Evolutionary conservation across 495 filamentous ascomycete species (phyloP).

Genomic region (Lophium mytilinum): DNA sequence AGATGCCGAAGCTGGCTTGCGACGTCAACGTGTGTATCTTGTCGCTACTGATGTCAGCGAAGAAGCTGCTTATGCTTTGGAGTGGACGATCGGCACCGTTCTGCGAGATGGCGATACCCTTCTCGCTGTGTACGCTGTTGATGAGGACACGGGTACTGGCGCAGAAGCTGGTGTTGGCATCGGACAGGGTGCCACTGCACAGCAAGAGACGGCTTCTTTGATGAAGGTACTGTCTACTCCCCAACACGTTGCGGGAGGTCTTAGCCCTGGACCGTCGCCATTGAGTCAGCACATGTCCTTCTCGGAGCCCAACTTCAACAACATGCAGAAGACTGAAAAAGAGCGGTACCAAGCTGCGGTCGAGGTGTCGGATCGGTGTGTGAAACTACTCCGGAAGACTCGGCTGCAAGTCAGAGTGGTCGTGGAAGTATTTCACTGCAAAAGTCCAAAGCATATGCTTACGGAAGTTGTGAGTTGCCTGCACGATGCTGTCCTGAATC

Average conservation of each 20-base stretch:
- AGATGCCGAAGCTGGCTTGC: slow-evolving; percentile 63
- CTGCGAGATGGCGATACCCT: slow-evolving; percentile 90
- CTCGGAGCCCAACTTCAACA: slow-evolving; percentile 10
- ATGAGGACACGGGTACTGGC: slow-evolving; percentile 66
- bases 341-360: slow-evolving; percentile 70
- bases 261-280: slow-evolving; percentile 19
- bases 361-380: slow-evolving; percentile 68
- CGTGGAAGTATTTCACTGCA: slow-evolving; percentile 96
- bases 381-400: slow-evolving; percentile 80
- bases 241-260: slow-evolving; percentile 2
- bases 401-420: slow-evolving; percentile 82
- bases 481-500: background rate
- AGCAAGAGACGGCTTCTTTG: slow-evolving; percentile 59
- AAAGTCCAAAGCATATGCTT: slow-evolving; percentile 61
- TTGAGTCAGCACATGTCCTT: slow-evolving; percentile 8
- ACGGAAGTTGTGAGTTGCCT: slow-evolving; percentile 36
- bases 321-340: slow-evolving; percentile 48
- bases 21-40: slow-evolving; percentile 76
- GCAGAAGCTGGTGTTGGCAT: slow-evolving; percentile 40
- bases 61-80: slow-evolving; percentile 86
- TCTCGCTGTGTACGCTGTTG: slow-evolving; percentile 80
- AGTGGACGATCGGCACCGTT: slow-evolving; percentile 97
- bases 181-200: slow-evolving; percentile 53
- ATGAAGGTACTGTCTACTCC: slow-evolving; percentile 25
- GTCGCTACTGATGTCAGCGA: slow-evolving; percentile 89